A percentile compares a stretch with the other conserved stretches of the same genome.
Evolutionary conservation across 306 rosid genomes (phyloP).

Genomic region (Glycine latifolia): DNA sequence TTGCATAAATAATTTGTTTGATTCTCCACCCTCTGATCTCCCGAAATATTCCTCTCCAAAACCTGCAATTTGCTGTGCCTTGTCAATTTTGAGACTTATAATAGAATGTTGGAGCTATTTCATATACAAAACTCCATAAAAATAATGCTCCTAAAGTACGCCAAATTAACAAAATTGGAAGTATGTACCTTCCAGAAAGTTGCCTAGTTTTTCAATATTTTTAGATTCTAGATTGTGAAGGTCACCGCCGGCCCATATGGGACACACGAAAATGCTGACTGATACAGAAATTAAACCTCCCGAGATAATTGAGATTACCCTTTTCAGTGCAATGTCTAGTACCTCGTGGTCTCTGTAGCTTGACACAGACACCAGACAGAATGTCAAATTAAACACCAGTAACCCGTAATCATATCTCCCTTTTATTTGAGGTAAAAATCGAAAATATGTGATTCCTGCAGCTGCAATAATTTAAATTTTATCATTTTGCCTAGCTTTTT

Average conservation of each 20-base stretch:
- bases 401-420: conserved; percentile 68
- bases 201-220: conserved; percentile 53
- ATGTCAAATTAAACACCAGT: conserved; percentile 60
- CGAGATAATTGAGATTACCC: conserved; percentile 49
- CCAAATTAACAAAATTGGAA: not conserved
- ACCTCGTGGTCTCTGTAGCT: conserved; percentile 50
- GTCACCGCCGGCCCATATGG: conserved; percentile 65
- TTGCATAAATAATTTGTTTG: conserved; percentile 45
- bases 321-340: conserved; percentile 48
- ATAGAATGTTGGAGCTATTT: not conserved
- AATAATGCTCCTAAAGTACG: not conserved
- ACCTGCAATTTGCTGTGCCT: conserved; percentile 32
- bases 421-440: conserved; percentile 60
- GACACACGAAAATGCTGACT: conserved; percentile 53
- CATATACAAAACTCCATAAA: not conserved
- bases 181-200: conserved; percentile 54
- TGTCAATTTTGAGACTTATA: no score
- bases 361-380: conserved; percentile 57
- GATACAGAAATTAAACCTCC: conserved; percentile 48
- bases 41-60: conserved; percentile 54
- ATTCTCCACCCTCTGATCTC: conserved; percentile 15
- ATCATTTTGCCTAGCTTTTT: not conserved
- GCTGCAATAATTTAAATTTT: conserved; percentile 38
- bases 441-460: conserved; percentile 50
- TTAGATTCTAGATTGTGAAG: conserved; percentile 54